These are phyloP conservation scores for Cornus suecica DNA, from an alignment of 148 eudicot species.

Conservation along the genomic window DNA sequence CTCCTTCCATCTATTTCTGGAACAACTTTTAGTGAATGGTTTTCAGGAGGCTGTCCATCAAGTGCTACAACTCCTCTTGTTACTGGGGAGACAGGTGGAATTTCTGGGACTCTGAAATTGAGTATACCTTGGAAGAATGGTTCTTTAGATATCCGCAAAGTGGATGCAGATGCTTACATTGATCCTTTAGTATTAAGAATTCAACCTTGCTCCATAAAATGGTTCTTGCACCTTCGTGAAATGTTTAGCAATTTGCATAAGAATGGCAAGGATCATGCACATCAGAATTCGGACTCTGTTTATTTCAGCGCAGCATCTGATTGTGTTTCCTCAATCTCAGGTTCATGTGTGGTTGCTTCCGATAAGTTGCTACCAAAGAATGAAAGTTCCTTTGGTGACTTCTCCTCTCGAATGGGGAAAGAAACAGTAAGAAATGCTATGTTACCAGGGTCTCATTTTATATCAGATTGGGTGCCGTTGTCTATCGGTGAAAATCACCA, in stretches of 20 bases:
- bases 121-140: slow-evolving; percentile 93
- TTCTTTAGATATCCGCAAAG: slow-evolving; percentile 72
- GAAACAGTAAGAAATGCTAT: slow-evolving; percentile 37
- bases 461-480: slow-evolving; percentile 83
- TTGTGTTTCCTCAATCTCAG: slow-evolving; percentile 18
- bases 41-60: slow-evolving; percentile 27
- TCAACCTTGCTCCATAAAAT: slow-evolving; percentile 64
- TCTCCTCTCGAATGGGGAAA: slow-evolving; percentile 26
- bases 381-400: slow-evolving; percentile 27
- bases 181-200: slow-evolving; percentile 60
- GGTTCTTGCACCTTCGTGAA: slow-evolving; percentile 52
- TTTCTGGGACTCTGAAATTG: slow-evolving; percentile 68
- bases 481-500: slow-evolving; percentile 33
- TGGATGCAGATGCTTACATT: slow-evolving; percentile 72
- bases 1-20: slow-evolving; percentile 28
- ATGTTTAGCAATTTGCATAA: slow-evolving; percentile 37
- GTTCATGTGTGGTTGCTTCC: slow-evolving; percentile 26
- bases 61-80: slow-evolving; percentile 49
- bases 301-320: slow-evolving; percentile 30
- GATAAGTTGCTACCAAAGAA: slow-evolving; percentile 26
- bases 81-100: slow-evolving; percentile 67
- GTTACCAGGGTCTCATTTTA: slow-evolving; percentile 65
- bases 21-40: slow-evolving; percentile 26
- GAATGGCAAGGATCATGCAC: slow-evolving; percentile 18
- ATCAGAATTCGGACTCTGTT: slow-evolving; percentile 25